Percentiles rank a stretch among this genome's conserved stretches.
phyloP scores from a whole-genome alignment of 352 stramenopile genomes.

The Globisporangium cystogenes region DNA sequence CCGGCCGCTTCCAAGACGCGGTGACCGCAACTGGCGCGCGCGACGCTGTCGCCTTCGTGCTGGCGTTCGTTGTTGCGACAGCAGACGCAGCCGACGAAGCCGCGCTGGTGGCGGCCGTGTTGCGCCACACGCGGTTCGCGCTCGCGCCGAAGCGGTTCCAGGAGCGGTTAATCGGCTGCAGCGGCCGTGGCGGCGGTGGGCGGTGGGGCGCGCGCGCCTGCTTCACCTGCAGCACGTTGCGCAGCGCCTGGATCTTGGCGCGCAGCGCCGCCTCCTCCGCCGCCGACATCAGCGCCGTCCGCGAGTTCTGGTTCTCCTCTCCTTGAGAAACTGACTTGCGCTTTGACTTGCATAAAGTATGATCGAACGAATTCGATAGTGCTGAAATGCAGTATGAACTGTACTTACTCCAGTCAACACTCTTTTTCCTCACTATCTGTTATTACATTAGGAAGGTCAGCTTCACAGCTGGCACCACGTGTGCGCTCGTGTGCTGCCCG shows the following conservation, averaged over 20 bases:
- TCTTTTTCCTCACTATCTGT: too few relatives aligned
- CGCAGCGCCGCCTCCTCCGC: conserved; percentile 62
- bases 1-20: neutral
- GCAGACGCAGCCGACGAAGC: too few relatives aligned
- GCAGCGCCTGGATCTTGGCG: conserved; percentile 81
- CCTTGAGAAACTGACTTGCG: too few relatives aligned
- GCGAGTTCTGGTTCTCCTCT: neutral
- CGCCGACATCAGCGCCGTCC: neutral
- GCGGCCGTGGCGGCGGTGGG: neutral
- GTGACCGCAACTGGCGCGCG: too few relatives aligned
- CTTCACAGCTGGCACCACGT: too few relatives aligned
- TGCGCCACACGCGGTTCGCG: conserved; percentile 57
- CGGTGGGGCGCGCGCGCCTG: conserved; percentile 6
- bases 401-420: too few relatives aligned
- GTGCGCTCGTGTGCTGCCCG: too few relatives aligned
- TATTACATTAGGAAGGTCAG: too few relatives aligned
- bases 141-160: conserved; percentile 36
- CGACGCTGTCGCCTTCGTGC: neutral
- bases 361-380: too few relatives aligned
- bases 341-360: too few relatives aligned
- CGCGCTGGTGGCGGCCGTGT: conserved; percentile 13
- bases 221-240: conserved; percentile 66
- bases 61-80: neutral
- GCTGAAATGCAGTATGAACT: too few relatives aligned
- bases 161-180: conserved; percentile 35